Conservation (phyloP, 169 alveolate species). For the Amoebophrya sp. region DNA sequence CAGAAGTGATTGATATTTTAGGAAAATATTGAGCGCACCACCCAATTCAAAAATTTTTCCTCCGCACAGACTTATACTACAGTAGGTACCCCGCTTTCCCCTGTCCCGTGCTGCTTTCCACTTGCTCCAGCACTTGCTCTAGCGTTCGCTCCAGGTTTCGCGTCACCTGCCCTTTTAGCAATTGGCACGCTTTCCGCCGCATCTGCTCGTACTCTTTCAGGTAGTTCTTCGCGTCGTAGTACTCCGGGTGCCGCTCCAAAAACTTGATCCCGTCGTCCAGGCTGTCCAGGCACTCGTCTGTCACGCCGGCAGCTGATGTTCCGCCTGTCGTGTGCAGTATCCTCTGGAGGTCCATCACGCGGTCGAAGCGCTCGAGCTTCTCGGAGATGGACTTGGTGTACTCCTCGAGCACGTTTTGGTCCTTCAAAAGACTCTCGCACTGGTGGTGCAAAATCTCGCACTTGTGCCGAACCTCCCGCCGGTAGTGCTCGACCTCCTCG, state of each 20-base stretch:
- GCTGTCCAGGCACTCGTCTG: not conserved
- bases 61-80: too few species aligned
- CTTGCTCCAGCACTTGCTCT: not conserved
- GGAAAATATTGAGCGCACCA: too few species aligned
- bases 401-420: not conserved
- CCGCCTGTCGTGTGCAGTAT: not conserved
- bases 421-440: not conserved
- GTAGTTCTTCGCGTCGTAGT: not conserved
- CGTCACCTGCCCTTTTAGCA: not conserved
- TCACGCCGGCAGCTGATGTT: too few species aligned
- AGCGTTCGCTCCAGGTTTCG: not conserved
- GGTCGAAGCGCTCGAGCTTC: not conserved
- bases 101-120: too few species aligned
- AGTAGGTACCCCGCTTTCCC: too few species aligned
- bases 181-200: not conserved
- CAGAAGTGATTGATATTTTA: too few species aligned
- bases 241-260: not conserved
- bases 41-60: too few species aligned
- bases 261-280: not conserved
- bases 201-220: not conserved
- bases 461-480: not conserved
- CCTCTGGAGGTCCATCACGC: not conserved
- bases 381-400: not conserved
- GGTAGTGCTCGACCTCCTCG: not conserved
- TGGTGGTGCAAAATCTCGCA: not conserved